Evolutionary conservation across 495 filamentous ascomycete species (phyloP), one percentile per base, ranked within the genome.

Genomic region (Delitschia confertaspora): DNA sequence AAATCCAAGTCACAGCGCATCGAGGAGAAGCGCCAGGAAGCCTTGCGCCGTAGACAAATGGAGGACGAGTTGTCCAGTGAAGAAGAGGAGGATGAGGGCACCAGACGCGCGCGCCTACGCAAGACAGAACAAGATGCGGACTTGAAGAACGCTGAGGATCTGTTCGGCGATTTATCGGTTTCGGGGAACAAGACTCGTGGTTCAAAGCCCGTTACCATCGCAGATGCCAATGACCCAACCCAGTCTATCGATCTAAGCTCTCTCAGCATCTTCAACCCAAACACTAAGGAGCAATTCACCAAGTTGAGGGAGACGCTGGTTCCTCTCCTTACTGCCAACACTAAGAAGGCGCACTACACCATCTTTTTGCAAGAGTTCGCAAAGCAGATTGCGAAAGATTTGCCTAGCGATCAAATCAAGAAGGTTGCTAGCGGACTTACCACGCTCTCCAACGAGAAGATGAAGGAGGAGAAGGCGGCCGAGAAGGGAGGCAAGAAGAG

Each of bases 401-500:
- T 96, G 43, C 75, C 82, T 6, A 89, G 83, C 58, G 78, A 85
- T 41, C 86, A 96, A 65, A 87, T 95, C 60, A 93, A 94, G 77
- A 95, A 95, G 72, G 75, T 95, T 44, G 76, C 86, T 3, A 89
- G 80, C 66, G 74, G 75, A 21, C 64, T 96, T 58, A 89, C 87
- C 16, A 80, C 83, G 8, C 69, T 94, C 35, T 73, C 84, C 55
- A 99, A 99, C 58, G 93, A 99, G 76, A 95, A 91, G 75, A 85
- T 95, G 85, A 93, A 85, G 71, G 91, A 95, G 66, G 93, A 99
- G 76, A 93, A 95, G 71, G 75, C 79, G 9, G 78, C 85, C 3
- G 88, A 95, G 52, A 96, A 95, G 72, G 83, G 84, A 18, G 85
- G 79, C 49, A 96, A 95, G 82, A 99, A 96, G 75, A 81, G 69